Evolutionary conservation across 805 yeast genomes (phyloP), one percentile per base, ranked within the genome.

Genomic region (Starmera dryadoides): DNA sequence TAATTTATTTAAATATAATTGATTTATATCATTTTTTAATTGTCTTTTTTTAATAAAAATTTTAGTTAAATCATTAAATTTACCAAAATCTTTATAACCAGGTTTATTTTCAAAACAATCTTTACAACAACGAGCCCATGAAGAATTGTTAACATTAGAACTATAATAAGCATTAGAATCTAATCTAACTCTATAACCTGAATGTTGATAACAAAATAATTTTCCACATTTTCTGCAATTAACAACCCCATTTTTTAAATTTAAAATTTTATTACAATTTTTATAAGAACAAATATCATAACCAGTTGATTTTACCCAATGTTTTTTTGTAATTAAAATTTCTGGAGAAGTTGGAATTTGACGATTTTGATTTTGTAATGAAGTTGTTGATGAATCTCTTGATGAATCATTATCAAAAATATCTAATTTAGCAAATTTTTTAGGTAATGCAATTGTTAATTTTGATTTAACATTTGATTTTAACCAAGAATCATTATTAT

Each of bases 181-280:
- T 15, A 87, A 60, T 49, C 69, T 74, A 34, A 77, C 68, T 38
- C 69, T 64, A 48, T 67, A 78, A 8, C 34, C 26, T 3, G 87
- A 66, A 59, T 88, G 95, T 22, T 55, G 58, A 42, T 71, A 71
- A 56, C 96, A 87, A 53, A 60, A 86, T 15, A 87, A 56, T 20
- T 65, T 52, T 0, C 96, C 96, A 61, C 96, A 88, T 47, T 73
- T 74, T 19, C 91, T 62, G 58, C 96, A 86, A 55, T 86, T 81
- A 6, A 76, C 75, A 2, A 70, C 58, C 0, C 84, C 86, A 46
- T 69, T 73, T 41, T 76, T 71, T 21, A 74, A 62, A 36, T 62
- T 69, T 30, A 82, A 60, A 4, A 43, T 48, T 38, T 62, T 69
- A 8, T 48, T 40, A 49, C 87, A 81, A 0, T 49, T 48, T 0